A percentile compares a stretch with the other conserved stretches of the same genome.
These are phyloP conservation scores for Imleria badia DNA, from an alignment of 768 basidiomycete species.

Conservation along the genomic window DNA sequence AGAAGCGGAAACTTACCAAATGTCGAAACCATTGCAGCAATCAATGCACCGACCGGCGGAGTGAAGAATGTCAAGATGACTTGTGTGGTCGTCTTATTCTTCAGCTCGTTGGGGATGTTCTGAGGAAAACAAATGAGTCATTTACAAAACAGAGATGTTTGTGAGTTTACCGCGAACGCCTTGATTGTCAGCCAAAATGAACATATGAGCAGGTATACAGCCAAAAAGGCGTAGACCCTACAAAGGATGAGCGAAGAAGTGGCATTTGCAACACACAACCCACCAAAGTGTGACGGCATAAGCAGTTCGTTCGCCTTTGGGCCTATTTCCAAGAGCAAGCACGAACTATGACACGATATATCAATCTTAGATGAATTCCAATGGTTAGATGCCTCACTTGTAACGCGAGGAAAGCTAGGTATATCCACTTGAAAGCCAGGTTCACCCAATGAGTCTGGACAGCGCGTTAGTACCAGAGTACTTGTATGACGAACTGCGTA, in stretches of 20 bases:
- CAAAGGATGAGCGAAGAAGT: conserved; percentile 4
- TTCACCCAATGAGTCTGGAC: conserved; percentile 85
- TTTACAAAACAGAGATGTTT: neutral
- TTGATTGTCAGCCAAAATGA: conserved; percentile 81
- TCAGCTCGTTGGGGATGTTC: conserved; percentile 54
- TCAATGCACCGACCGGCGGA: conserved; percentile 75
- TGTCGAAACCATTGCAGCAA: conserved; percentile 86
- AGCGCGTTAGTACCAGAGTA: neutral
- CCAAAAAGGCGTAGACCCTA: conserved; percentile 82
- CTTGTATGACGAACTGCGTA: conserved; percentile 39
- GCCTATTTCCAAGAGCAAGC: conserved; percentile 75
- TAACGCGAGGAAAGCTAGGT: conserved; percentile 79
- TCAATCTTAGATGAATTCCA: neutral
- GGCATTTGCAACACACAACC: conserved; percentile 15
- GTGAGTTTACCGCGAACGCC: conserved; percentile 64
- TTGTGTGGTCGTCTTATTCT: conserved; percentile 45
- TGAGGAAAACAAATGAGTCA: conserved; percentile 22
- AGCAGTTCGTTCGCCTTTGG: conserved; percentile 80
- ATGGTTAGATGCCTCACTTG: conserved; percentile 43
- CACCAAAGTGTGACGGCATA: conserved; percentile 75
- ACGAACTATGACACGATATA: conserved; percentile 46
- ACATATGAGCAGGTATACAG: conserved; percentile 83
- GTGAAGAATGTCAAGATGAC: conserved; percentile 64
- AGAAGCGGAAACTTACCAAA: conserved; percentile 54
- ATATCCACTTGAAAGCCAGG: conserved; percentile 78